Evolutionary conservation across 2,329 filamentous ascomycete genomes (phyloP).

Genomic region (Berkeleyomyces rouxiae): DNA sequence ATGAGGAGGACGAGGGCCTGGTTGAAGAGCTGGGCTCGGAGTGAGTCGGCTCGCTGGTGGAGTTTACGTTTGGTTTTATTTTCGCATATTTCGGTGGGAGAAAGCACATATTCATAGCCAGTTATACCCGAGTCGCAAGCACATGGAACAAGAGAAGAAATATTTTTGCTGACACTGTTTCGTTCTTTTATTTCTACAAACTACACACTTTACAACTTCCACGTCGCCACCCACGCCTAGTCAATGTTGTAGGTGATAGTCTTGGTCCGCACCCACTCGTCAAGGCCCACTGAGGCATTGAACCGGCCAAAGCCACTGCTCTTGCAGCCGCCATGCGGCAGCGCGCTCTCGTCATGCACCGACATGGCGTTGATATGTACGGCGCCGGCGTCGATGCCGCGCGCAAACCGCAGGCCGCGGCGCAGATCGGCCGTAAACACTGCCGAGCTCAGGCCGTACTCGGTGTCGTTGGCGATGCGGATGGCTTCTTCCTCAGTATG

Average conservation of each 20-base stretch:
- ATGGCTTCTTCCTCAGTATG: conserved; percentile 57
- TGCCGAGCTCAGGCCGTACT: conserved; percentile 55
- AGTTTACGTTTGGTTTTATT: background rate
- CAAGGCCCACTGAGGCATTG: conserved; percentile 33
- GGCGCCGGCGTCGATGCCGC: conserved; percentile 47
- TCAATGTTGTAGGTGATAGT: conserved; percentile 32
- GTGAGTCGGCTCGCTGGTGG: background rate
- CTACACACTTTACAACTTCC: background rate
- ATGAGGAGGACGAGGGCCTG: conserved; percentile 7
- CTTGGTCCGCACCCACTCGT: conserved; percentile 49
- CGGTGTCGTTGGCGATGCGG: conserved; percentile 60
- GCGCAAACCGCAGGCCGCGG: conserved; percentile 41
- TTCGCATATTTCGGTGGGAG: background rate
- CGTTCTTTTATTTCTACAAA: background rate
- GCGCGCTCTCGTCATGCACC: conserved; percentile 44
- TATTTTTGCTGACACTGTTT: background rate
- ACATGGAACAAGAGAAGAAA: background rate
- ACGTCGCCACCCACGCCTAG: background rate
- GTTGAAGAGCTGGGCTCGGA: background rate
- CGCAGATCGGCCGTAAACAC: conserved; percentile 57
- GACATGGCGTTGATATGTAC: conserved; percentile 53
- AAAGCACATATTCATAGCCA: background rate
- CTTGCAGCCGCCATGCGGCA: conserved; percentile 53
- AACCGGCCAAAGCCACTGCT: conserved; percentile 48
- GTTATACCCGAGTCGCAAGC: conserved; percentile 3